Conservation (phyloP, 441 rosid species). For the Syzygium malaccense region DNA sequence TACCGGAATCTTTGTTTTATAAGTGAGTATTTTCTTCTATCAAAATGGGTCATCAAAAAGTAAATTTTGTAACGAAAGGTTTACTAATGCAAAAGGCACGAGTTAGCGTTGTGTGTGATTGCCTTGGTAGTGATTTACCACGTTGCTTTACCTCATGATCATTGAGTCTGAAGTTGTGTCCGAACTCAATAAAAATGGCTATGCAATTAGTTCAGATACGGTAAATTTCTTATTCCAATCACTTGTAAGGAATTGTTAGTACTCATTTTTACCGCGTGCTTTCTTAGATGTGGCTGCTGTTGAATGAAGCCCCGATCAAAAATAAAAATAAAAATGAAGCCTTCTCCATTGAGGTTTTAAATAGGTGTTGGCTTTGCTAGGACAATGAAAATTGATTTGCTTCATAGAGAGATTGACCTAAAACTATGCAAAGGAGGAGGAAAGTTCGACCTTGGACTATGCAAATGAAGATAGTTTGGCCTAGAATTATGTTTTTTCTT, state of each 20-base stretch:
- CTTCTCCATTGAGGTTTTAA: not conserved
- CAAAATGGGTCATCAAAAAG: not conserved
- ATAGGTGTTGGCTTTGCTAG: not conserved
- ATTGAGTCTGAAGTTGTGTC: not conserved
- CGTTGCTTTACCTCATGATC: not conserved
- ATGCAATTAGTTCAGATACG: not conserved
- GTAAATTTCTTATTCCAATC: not conserved
- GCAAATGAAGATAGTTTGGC: not conserved
- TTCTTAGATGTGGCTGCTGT: not conserved
- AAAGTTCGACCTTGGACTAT: not conserved
- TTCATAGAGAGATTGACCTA: not conserved
- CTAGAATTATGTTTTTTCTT: not conserved
- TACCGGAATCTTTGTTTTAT: not conserved
- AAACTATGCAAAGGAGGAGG: not conserved
- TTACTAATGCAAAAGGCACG: not conserved
- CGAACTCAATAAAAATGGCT: not conserved
- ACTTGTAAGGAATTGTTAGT: not conserved
- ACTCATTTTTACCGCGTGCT: not conserved
- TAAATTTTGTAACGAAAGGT: not conserved
- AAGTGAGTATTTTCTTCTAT: not conserved
- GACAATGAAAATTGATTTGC: not conserved
- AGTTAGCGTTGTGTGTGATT: not conserved
- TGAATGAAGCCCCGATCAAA: too few relatives aligned
- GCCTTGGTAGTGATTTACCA: not conserved
- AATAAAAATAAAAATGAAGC: too few relatives aligned